These are phyloP conservation scores for Zygosaccharomyces pseudobailii DNA, from an alignment of 1,139 yeast species.

Conservation along the genomic window DNA sequence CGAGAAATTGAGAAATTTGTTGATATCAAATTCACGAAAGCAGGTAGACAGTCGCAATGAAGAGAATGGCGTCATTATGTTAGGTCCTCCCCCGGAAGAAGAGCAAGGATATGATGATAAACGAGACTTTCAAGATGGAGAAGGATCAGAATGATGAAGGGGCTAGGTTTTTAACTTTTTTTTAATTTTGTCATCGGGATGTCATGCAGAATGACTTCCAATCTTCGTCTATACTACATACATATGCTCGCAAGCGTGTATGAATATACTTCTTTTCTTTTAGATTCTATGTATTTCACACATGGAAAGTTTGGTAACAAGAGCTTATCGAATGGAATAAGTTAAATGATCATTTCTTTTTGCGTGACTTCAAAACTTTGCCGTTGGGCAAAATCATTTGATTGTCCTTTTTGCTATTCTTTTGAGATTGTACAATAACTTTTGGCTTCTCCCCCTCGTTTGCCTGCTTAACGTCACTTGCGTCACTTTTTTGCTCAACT, in stretches of 20 bases:
- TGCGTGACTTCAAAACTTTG: constrained; percentile 50
- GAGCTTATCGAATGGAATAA: too few species aligned
- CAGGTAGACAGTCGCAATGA: constrained; percentile 28
- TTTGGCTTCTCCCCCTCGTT: constrained; percentile 1
- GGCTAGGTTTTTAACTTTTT: not conserved
- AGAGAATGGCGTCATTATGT: constrained; percentile 32
- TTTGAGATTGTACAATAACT: not conserved
- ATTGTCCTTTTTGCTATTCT: constrained; percentile 38
- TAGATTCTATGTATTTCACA: not conserved
- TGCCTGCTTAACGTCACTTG: not conserved
- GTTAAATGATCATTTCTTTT: constrained; percentile 16
- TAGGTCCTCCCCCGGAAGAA: constrained; percentile 26
- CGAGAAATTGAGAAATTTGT: constrained; percentile 26
- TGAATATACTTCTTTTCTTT: not conserved
- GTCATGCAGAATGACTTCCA: not conserved
- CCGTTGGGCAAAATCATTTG: constrained; percentile 57
- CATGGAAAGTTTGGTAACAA: too few species aligned
- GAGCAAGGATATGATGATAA: constrained; percentile 10
- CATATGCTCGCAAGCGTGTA: constrained; percentile 8
- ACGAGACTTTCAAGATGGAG: constrained; percentile 20
- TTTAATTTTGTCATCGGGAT: not conserved
- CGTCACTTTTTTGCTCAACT: not conserved
- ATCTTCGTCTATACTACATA: constrained; percentile 10
- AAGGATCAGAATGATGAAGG: constrained; percentile 4
- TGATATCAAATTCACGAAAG: constrained; percentile 26